Evolutionary conservation across 1,139 yeast species (phyloP), one percentile per base, ranked within the genome.

Genomic region (Yamadazyma membranifaciens): DNA sequence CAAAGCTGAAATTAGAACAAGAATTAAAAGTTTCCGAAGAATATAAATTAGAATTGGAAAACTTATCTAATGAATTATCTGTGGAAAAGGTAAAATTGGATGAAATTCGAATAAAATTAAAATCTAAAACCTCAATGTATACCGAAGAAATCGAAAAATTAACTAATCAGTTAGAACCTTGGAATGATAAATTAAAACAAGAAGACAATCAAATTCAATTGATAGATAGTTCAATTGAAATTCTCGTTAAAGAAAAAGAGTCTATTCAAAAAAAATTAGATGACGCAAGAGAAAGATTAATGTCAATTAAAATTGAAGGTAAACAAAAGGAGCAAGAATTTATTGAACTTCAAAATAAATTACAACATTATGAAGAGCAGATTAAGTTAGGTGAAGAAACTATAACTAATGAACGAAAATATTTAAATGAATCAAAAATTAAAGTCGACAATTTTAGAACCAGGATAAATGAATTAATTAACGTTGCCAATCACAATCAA

Each of bases 121-220:
- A 88, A 12, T 83, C 80, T 40, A 87, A 88, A 55, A 92, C 95
- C 0, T 75, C 81, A 11, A 78, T 65, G 2, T 76, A 81, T 44
- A 78, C 88, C 0, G 73, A 72, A 14, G 73, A 84, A 53, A 82
- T 88, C 40, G 87, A 81, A 50, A 51, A 56, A 6, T 64, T 82
- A 31, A 94, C 87, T 54, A 72, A 71, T 9, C 70, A 82, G 46
- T 63, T 89, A 7, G 92, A 87, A 47, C 98, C 98, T 0, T 89
- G 95, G 94, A 81, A 80, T 45, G 81, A 76, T 28, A 76, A 81
- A 49, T 67, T 89, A 31, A 81, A 80, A 45, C 75, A 75, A 20
- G 84, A 83, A 44, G 81, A 80, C 46, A 78, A 87, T 22, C 80
- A 81, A 34, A 76, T 87, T 9, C 78, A 81, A 38, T 73, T 87